Conservation (phyloP, 2,329 filamentous ascomycete genomes). For the Aspergillus niger region DNA sequence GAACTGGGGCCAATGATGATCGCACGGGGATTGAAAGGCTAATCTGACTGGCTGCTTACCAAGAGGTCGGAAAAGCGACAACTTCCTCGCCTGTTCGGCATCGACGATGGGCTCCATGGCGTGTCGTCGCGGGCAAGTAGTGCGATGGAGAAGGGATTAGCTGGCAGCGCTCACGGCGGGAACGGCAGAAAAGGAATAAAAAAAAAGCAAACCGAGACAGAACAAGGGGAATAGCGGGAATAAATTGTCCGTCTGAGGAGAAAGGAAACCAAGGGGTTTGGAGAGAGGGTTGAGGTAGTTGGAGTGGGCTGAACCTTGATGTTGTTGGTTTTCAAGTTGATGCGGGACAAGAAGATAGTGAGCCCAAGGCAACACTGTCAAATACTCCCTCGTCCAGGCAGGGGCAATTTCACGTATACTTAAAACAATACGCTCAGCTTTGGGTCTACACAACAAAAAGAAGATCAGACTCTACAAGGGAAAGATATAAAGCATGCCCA, state of each 20-base stretch:
- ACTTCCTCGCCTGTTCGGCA: slow-evolving; percentile 43
- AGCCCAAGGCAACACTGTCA: background rate
- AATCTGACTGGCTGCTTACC: slow-evolving; percentile 45
- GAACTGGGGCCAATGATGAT: slow-evolving; percentile 32
- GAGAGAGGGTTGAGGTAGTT: background rate
- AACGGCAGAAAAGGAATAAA: slow-evolving; percentile 10
- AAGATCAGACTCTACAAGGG: background rate
- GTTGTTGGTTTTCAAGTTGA: background rate
- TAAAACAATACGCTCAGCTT: background rate
- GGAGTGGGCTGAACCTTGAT: background rate
- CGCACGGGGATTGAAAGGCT: slow-evolving; percentile 34
- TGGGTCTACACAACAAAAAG: background rate
- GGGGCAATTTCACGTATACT: background rate
- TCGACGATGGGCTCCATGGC: slow-evolving; percentile 36
- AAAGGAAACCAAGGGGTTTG: background rate
- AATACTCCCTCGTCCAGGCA: background rate
- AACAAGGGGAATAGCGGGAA: background rate
- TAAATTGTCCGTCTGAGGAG: background rate
- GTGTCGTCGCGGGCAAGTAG: slow-evolving; percentile 8
- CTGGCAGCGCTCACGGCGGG: slow-evolving; percentile 28
- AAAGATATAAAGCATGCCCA: background rate
- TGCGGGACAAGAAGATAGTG: background rate
- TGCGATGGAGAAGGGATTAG: slow-evolving; percentile 14
- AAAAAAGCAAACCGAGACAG: background rate
- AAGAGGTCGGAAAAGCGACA: slow-evolving; percentile 49